Base-by-base conservation (phyloP, 768 basidiomycete genomes). In the Rhodotorula graminis region DNA sequence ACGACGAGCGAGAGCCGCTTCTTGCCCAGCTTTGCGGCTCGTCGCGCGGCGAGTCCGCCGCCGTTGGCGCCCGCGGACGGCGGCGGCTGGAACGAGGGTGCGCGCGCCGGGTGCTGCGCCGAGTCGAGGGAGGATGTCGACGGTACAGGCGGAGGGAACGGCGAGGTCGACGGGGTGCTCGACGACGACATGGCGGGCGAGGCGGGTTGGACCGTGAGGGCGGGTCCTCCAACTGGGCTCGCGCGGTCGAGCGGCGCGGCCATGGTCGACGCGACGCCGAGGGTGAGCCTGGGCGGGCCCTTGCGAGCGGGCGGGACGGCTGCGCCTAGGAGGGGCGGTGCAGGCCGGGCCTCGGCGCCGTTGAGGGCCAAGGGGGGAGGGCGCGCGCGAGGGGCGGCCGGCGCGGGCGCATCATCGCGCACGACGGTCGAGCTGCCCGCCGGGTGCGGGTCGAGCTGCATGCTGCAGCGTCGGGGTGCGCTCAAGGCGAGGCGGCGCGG, bases 1-100 rank as follows among this genome's bases (percentile, higher is more conserved):
- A 79, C 78, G 57, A 72, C 64, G 50, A 79, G 77, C 27, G 76
- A 78, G n/a, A 79, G 74, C 16, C 68, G 61, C 65, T 79, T 79
- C 64, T 75, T 76, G 69, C 78, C 78, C 21, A 75, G 69, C 33
- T 61, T 68, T 31, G 71, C 71, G 37, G 71, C 59, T 25, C 77
- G 66, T 1, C 74, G 62, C 5, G 70, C 71, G 10, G 70, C 71
- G 40, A 77, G 65, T 9, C 74, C 73, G 15, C 69, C 61, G 56
- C 65, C 73, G 16, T 56, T 56, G 21, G 68, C 60, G 27, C 18
- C 4, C 5, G 46, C 29, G 5, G 60, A 16, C 0, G 64, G 49
- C 3, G 50, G 65, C 6, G 58, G 61, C 23, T 56, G 50, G 44
- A 68, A 68, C 7, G 69, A 65, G 3, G 63, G 50, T 0, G 53